Base-by-base conservation (phyloP, 2,329 filamentous ascomycete species). In the Cadophora sp. region DNA sequence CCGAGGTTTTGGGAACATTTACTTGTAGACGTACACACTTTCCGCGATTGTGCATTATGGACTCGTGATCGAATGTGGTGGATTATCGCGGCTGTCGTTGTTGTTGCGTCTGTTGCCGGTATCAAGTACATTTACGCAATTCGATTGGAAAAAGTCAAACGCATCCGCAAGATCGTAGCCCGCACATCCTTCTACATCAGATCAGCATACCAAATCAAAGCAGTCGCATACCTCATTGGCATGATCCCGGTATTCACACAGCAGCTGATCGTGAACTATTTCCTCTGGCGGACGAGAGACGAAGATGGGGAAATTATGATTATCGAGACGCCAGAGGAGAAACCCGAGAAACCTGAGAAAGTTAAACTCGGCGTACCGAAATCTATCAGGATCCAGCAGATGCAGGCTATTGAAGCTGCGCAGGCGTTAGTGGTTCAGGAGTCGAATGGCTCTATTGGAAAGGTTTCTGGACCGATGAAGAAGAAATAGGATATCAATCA, bases 231-330 rank as follows among this genome's bases (percentile, higher is more conserved):
- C 8, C 1, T 36, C 36, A 11, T 33, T 22, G 20, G 45, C 4
- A 33, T 7, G 8, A 2, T 63, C 5, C 4, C 36, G 16, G 22
- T 27, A 20, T 53, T 62, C 36, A 24, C 16, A 7, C 43, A 43
- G 14, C 60, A 62, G 24, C 11, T 62, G 48, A 39, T 33, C 20
- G n/a, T 62, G 24, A 24, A 41, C 18, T 18, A 27, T 14, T 62
- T 53, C 22, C 18, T 56, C 7, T 36, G 18, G 45, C 48, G 24
- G 14, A 45, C 20, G 11, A 20, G 6, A 22, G 50, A 56, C 9
- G 51, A 55, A 9, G 61, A 63, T 47, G 61, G 61, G 3, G 50
- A 63, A 16, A 20, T 45, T 14, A 33, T 63, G 36, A 8, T 22
- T 45, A 56, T 20, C 9, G 27, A 22, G 6, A 13, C 13, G 22